Percentiles rank a stretch among this genome's conserved stretches.
Evolutionary conservation across 805 yeast species (phyloP).

Genomic region (Metschnikowia reukaufii): DNA sequence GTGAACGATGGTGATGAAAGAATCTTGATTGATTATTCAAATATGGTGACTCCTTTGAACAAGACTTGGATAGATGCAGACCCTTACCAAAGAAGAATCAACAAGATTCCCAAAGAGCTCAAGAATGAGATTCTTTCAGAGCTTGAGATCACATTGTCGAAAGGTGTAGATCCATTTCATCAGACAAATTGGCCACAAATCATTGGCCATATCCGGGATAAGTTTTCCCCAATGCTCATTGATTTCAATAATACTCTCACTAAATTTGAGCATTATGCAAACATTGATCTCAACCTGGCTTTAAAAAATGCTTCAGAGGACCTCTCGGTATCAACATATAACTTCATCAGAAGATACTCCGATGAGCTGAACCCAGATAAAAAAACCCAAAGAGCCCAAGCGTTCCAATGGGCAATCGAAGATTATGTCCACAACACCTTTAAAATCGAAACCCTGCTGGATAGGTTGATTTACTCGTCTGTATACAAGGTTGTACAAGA

Average conservation of each 20-base stretch:
- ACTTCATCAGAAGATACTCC: constrained; percentile 47
- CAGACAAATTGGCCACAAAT: constrained; percentile 56
- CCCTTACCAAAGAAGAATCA: constrained; percentile 44
- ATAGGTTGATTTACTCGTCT: constrained; percentile 51
- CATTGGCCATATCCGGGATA: constrained; percentile 47
- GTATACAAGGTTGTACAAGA: constrained; percentile 38
- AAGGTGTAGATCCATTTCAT: constrained; percentile 34
- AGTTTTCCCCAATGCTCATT: constrained; percentile 52
- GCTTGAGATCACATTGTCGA: constrained; percentile 24
- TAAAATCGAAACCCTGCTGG: constrained; percentile 39
- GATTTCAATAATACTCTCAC: constrained; percentile 40
- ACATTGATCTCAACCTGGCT: neutral
- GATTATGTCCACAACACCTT: constrained; percentile 49
- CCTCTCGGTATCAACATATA: constrained; percentile 41
- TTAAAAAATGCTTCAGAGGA: constrained; percentile 25
- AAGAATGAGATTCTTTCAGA: constrained; percentile 36
- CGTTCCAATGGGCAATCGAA: constrained; percentile 38
- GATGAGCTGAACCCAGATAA: constrained; percentile 18
- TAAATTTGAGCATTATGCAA: constrained; percentile 7
- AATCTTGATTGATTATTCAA: constrained; percentile 51
- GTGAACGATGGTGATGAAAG: constrained; percentile 52
- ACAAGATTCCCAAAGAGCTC: constrained; percentile 32
- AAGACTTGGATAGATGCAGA: constrained; percentile 49
- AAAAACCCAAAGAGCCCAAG: constrained; percentile 20
- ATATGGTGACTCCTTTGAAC: constrained; percentile 54